These are phyloP conservation scores for Funneliformis geosporum DNA, from an alignment of 192 early-diverging fungal genomes.

Conservation along the genomic window DNA sequence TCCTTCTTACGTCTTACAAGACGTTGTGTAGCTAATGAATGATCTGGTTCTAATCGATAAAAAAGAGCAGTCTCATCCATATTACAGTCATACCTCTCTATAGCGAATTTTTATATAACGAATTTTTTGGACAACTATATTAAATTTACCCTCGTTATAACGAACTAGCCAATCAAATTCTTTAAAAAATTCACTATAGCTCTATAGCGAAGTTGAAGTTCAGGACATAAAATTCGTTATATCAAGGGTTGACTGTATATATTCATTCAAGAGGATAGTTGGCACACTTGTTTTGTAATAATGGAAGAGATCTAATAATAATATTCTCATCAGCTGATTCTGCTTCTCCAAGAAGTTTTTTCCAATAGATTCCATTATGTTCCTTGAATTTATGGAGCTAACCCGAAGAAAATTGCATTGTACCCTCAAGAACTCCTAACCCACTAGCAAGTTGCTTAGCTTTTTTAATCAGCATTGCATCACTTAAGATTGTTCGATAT, in stretches of 20 bases:
- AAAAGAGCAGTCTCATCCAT: slow-evolving; percentile 27
- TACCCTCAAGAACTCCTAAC: slow-evolving; percentile 30
- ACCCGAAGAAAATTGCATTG: slow-evolving; percentile 38
- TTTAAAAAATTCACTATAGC: too few relatives aligned
- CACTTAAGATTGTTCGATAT: slow-evolving; percentile 22
- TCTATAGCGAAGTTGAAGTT: too few relatives aligned
- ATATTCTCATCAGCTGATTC: background rate
- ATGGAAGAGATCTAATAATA: too few relatives aligned
- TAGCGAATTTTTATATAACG: too few relatives aligned
- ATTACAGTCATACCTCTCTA: too few relatives aligned
- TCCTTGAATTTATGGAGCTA: slow-evolving; percentile 47
- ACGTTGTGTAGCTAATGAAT: background rate
- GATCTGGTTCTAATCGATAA: slow-evolving; percentile 25
- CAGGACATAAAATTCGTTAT: too few relatives aligned
- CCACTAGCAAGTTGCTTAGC: slow-evolving; percentile 35
- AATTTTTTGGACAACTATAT: too few relatives aligned
- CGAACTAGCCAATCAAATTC: too few relatives aligned
- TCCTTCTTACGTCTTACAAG: slow-evolving; percentile 21
- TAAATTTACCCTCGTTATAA: too few relatives aligned
- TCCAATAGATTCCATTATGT: slow-evolving; percentile 35
- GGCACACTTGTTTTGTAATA: slow-evolving; percentile 11
- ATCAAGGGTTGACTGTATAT: too few relatives aligned
- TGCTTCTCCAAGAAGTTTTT: background rate
- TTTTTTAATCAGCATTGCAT: slow-evolving; percentile 34
- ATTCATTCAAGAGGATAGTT: slow-evolving; percentile 27